Conservation (phyloP, 2,329 filamentous ascomycete genomes). For the Cadophora malorum region DNA sequence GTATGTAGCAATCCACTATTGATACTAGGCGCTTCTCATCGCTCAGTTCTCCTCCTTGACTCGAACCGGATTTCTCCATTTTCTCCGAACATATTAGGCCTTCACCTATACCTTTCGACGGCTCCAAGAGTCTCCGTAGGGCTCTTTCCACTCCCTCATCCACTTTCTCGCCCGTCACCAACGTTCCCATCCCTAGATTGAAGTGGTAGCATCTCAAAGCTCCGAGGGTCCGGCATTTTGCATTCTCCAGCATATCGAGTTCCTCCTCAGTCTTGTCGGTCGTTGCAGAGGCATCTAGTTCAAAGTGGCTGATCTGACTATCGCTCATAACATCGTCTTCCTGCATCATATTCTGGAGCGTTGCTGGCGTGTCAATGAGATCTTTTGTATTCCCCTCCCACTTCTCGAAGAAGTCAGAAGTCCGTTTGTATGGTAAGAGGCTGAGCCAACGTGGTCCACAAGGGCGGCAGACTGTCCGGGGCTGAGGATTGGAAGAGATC, state of each 20-base stretch:
- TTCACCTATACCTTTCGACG: background rate
- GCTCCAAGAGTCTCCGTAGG: background rate
- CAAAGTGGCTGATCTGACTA: background rate
- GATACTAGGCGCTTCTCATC: background rate
- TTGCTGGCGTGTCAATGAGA: background rate
- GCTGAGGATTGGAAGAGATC: background rate
- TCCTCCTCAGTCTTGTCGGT: background rate
- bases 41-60: background rate
- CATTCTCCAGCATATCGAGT: background rate
- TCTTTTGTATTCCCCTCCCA: background rate
- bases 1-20: background rate
- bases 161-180: conserved; percentile 2
- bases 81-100: background rate
- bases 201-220: conserved; percentile 4
- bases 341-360: background rate
- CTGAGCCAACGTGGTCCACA: background rate
- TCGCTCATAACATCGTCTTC: background rate
- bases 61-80: background rate
- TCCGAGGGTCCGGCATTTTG: background rate
- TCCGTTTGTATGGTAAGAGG: background rate
- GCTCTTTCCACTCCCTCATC: background rate
- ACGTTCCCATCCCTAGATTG: background rate
- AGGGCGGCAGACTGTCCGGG: background rate
- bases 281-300: background rate
- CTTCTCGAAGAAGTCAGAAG: background rate